Evolutionary conservation across 495 filamentous ascomycete species (phyloP), one percentile per base, ranked within the genome.

Genomic region (Penicillium subrubescens): DNA sequence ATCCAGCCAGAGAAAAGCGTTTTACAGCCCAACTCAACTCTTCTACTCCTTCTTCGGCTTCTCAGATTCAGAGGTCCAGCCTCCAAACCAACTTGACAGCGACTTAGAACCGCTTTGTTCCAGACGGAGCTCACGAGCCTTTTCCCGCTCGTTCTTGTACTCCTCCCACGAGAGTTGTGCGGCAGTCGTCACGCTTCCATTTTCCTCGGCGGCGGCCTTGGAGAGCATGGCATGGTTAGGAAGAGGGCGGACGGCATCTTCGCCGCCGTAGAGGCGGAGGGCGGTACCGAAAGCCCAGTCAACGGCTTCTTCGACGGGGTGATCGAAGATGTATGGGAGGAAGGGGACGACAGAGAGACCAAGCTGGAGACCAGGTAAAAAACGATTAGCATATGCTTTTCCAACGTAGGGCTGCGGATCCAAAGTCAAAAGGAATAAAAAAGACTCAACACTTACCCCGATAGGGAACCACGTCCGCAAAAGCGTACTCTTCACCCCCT

Each of bases 381-480:
- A 31, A 50, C 34, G 37, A 35, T 64, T 59, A 59, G 52, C 19
- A 46, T 41, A 46, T n/a, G 51, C 14, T 31, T 15, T 17, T 2
- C 27, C 11, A 52, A 17, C 17, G 14, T 17, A 41, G 15, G 3
- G 37, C 37, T 17, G 17, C 11, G 14, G 17, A 6, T 17, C 37
- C 12, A 5, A 5, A 41, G 25, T 10, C 6, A 37, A 14, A 14
- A 37, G 4, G 12, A 37, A 17, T 21, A 61, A 35, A 8, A 17
- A 51, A 19, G 53, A 10, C 19, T 12, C 5, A 54, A 56, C 46
- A 81, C 85, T 71, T 74, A 88, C 86, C 46, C 95, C 95, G 50
- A 99, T 96, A 5, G 95, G 95, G 12, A 87, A 89, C 88, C 88
- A 99, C 0, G 92, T 93, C 60, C 94, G 79, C 10, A 97, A 64